Evolutionary conservation across 2,329 filamentous ascomycete genomes (phyloP), one percentile per base, ranked within the genome.

Genomic region (Calonectria fujianensis): DNA sequence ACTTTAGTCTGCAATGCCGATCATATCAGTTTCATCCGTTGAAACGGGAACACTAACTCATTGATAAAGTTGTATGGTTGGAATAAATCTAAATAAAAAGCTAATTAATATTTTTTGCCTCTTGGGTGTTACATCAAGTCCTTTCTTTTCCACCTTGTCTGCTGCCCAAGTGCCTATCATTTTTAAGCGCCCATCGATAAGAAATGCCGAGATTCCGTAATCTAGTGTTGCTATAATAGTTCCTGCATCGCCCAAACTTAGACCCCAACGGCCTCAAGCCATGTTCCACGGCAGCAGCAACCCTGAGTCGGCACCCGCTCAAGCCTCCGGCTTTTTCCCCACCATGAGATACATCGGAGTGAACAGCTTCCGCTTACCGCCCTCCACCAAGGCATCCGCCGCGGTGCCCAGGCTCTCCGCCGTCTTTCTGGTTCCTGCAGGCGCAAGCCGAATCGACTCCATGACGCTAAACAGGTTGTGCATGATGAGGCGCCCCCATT

Each of bases 341-440:
- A 98, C 91, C 94, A 98, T 97, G 82, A 98, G 87, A 87, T 97
- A 98, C 96, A 98, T 98, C 27, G 96, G 96, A 3, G 96, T 98
- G 86, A 98, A 98, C 54, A 98, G 89, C 86, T 97, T 95, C 88
- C 94, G 89, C 86, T 92, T 91, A 10, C 93, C 96, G 82, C 96
- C 96, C 66, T 93, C 94, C 6, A 98, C 96, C 70, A 98, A 88
- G 75, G 91, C 93, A 84, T 98, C 96, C 4, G 91, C 95, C 16
- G 94, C 96, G 72, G 91, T 83, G 1, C 92, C 95, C 79, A 98
- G 85, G 80, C 93, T 95, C 85, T 98, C 93, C 13, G 95, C 95
- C 16, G 95, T 97, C 91, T 97, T 97, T 85, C 94, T 93, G 52
- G 95, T 96, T 24, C 96, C 96, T 72, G 86, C 87, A 8, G 96